Evolutionary conservation across 2,329 filamentous ascomycete genomes (phyloP), one percentile per base, ranked within the genome.

Genomic region (Dothistroma septosporum): DNA sequence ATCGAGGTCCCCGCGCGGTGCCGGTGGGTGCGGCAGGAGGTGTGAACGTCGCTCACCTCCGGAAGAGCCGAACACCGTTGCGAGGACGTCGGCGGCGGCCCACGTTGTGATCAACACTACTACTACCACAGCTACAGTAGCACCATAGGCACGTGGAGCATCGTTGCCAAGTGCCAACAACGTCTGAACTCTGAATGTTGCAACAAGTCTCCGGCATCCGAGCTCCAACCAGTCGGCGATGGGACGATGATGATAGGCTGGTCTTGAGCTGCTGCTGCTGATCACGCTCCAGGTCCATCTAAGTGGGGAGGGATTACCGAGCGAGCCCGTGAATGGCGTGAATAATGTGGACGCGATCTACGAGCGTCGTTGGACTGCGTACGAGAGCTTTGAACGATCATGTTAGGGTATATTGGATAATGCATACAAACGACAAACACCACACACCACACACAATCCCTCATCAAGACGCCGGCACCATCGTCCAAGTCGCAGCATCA

Each of bases 401-500:
- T 24, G 47, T n/a, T 50, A 50, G 47, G 47, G 47, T 50, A 28
- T 28, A 50, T 28, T 28, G 22, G 4, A 11, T 1, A 24, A 50
- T 24, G 11, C 11, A 37, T 8, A 37, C 16, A 11, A 19, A 44
- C 7, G n/a, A 2, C 4, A 44, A n/a, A n/a, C 1, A n/a, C 19
- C 37, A 16, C 14, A 16, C 32, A n/a, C 32, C 19, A 31, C 12
- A 12, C 4, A 6, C 4, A 21, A 35, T 7, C 4, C n/a, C 50
- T 28, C 32, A 52, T 61, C 53, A 69, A 37, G 64, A 62, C 11
- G 70, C 60, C 24, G 70, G 70, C 16, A 72, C 67, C 68, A 70
- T 70, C 5, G 71, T 84, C 83, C 84, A 87, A 8, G 83, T 85
- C 54, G 82, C 80, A 49, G 84, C 83, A 73, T 88, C 85, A 69